These are phyloP conservation scores for Hymenoscyphus fraxineus DNA, from an alignment of 2,329 filamentous ascomycete genomes.

Conservation along the genomic window DNA sequence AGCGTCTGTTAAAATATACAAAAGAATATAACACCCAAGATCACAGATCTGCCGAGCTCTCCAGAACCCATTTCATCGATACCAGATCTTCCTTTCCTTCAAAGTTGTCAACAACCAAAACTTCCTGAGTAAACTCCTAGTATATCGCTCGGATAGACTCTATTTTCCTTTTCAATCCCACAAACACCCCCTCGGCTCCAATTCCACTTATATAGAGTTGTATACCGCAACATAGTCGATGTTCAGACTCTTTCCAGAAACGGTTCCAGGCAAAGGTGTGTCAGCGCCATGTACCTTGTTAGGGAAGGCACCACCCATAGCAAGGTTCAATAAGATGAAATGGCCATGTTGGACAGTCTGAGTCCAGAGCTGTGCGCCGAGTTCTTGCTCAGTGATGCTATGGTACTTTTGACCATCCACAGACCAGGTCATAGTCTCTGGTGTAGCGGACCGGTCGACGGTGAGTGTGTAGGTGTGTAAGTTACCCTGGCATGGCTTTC, in stretches of 20 bases:
- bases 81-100: no score
- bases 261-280: background rate
- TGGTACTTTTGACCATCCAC: slow-evolving; percentile 34
- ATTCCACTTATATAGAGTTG: background rate
- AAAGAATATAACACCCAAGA: background rate
- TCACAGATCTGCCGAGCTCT: background rate
- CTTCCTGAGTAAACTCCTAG: background rate
- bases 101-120: background rate
- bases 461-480: slow-evolving; percentile 3
- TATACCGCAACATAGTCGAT: slow-evolving; percentile 6
- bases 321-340: slow-evolving; percentile 40
- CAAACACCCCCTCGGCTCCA: background rate
- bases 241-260: background rate
- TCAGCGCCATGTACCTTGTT: slow-evolving; percentile 1
- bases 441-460: slow-evolving; percentile 33
- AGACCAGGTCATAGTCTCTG: slow-evolving; percentile 37
- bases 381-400: slow-evolving; percentile 33
- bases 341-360: slow-evolving; percentile 32
- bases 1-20: background rate
- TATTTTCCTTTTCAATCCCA: background rate
- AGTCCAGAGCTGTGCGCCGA: slow-evolving; percentile 32
- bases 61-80: background rate
- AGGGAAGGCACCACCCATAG: slow-evolving; percentile 35
- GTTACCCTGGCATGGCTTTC: slow-evolving; percentile 2
- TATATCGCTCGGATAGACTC: background rate